Conservation (phyloP, 768 basidiomycete species). For the Pleurotus giganteus region DNA sequence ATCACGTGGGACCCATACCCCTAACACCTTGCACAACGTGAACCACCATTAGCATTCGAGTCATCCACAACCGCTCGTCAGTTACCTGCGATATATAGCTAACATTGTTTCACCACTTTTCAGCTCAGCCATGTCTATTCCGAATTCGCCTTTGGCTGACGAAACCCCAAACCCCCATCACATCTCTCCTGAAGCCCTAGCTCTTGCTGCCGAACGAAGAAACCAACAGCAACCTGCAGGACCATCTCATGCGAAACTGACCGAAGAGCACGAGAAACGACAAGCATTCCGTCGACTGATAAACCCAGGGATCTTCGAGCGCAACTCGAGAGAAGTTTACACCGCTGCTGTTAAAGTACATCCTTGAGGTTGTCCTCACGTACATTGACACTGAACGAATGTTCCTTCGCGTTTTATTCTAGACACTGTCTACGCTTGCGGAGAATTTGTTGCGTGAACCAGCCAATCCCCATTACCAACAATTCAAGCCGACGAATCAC, state of each 20-base stretch:
- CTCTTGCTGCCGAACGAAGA: slow-evolving; percentile 46
- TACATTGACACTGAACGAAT: slow-evolving; percentile 14
- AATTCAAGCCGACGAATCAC: slow-evolving; percentile 75
- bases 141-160: not conserved
- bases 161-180: not conserved
- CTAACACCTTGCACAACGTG: no score
- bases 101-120: no score
- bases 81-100: no score
- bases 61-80: no score
- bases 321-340: slow-evolving; percentile 61
- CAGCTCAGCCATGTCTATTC: not conserved
- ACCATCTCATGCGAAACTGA: slow-evolving; percentile 35
- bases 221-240: slow-evolving; percentile 28
- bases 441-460: slow-evolving; percentile 76
- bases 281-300: slow-evolving; percentile 74
- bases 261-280: slow-evolving; percentile 61
- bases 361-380: slow-evolving; percentile 15
- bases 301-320: slow-evolving; percentile 75
- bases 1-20: no score
- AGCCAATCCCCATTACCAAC: slow-evolving; percentile 65
- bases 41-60: no score
- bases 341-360: slow-evolving; percentile 63
- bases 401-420: slow-evolving; percentile 17
- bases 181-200: slow-evolving; percentile 35
- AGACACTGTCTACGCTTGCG: slow-evolving; percentile 68